A percentile compares a stretch with the other conserved stretches of the same genome.
These are phyloP conservation scores for Didymellaceae sp. DNA, from an alignment of 2,329 filamentous ascomycete genomes.

Conservation along the genomic window DNA sequence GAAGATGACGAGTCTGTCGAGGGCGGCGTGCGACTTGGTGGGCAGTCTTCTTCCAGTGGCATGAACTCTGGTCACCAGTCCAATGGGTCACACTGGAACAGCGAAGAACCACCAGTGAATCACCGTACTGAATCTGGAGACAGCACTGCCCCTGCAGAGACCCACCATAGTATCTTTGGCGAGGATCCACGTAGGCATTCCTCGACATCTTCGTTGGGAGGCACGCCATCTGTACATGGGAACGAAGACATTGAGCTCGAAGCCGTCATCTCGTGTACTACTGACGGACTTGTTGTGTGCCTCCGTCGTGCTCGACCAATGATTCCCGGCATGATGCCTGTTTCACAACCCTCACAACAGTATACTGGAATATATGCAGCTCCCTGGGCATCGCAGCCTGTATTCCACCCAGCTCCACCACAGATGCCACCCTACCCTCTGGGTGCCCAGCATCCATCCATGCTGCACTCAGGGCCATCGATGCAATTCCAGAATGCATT, in stretches of 20 bases:
- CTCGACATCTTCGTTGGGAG: conserved; percentile 34
- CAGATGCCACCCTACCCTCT: conserved; percentile 46
- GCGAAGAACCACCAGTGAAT: conserved; percentile 26
- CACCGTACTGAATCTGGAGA: conserved; percentile 55
- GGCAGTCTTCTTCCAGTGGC: conserved; percentile 7
- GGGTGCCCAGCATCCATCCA: conserved; percentile 46
- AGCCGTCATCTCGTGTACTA: conserved; percentile 90
- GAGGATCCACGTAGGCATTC: conserved; percentile 38
- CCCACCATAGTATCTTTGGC: conserved; percentile 34
- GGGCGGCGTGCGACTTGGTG: conserved; percentile 47
- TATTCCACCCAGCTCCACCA: conserved; percentile 54
- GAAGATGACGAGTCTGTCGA: conserved; percentile 57
- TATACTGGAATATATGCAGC: conserved; percentile 73
- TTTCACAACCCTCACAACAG: conserved; percentile 29
- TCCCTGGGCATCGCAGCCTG: conserved; percentile 76
- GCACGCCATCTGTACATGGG: conserved; percentile 34
- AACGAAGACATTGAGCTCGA: conserved; percentile 72
- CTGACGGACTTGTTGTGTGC: conserved; percentile 84
- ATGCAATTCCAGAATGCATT: conserved; percentile 60
- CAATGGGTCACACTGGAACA: conserved; percentile 22
- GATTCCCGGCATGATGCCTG: conserved; percentile 58
- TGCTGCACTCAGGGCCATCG: conserved; percentile 58
- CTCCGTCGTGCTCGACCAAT: conserved; percentile 75
- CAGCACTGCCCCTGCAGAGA: conserved; percentile 51
- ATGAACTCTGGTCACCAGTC: conserved; percentile 15